Evolutionary conservation across 2,329 filamentous ascomycete species (phyloP), one percentile per base, ranked within the genome.

Genomic region (Sphaerulina vaccinii): DNA sequence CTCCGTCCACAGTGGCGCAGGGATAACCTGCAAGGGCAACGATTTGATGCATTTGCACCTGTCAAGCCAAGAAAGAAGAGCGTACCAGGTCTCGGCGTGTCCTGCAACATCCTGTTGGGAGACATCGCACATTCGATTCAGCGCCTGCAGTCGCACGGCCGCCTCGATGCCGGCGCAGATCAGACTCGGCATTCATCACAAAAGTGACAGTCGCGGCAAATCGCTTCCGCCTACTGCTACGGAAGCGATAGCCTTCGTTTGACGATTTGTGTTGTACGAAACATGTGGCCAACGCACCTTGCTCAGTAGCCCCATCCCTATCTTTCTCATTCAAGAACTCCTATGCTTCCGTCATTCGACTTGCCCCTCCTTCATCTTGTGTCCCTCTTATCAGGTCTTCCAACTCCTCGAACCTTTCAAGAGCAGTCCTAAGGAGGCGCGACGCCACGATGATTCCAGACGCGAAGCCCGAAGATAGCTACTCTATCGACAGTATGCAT

Each of bases 401-500:
- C 18, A 15, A 16, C 27, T 32, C 27, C 27, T 42, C 39, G 3
- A 42, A 15, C n/a, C n/a, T 15, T n/a, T 15, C 39, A 16, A 48
- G 10, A 41, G 18, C 22, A 13, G n/a, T 39, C 18, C 37, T 21
- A 4, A 10, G 27, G 7, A 22, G 37, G 19, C 10, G 7, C 11
- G 11, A 21, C 37, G 16, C 43, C 23, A 56, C 46, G 24, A 54
- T 56, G 40, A 36, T 52, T 27, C 51, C 53, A 10, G 52, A 58
- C 23, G 51, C 54, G 32, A 57, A 58, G 46, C 55, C 59, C 16
- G 52, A 58, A 22, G 60, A 65, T 35, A 57, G 52, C 35, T 39
- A 56, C 32, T 65, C 63, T n/a, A 35, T 65, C 41, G 59, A 62
- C 24, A 56, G 59, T 40, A 39, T 49, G 11, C 52, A 55, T 46